Conservation (phyloP, 768 basidiomycete species). For the Macrolepiota albuminosa region DNA sequence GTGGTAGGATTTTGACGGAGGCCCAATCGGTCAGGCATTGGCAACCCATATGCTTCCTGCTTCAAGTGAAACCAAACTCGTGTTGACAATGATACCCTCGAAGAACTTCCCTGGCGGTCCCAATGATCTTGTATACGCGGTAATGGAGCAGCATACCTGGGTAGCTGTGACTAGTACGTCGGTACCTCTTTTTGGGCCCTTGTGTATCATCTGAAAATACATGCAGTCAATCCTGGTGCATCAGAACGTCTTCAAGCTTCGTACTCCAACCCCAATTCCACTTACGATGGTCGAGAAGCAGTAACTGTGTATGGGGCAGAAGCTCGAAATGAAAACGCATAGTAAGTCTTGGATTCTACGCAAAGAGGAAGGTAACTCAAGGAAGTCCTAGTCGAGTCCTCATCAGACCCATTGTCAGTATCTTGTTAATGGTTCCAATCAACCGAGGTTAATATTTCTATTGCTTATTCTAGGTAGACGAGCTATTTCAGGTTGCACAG, state of each 20-base stretch:
- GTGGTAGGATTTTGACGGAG: conserved; percentile 53
- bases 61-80: conserved; percentile 27
- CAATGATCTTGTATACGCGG: conserved; percentile 32
- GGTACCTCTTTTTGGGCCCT: background rate
- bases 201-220: background rate
- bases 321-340: conserved; percentile 60
- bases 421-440: too few relatives aligned
- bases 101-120: conserved; percentile 37
- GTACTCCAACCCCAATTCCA: conserved; percentile 30
- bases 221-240: conserved; percentile 36
- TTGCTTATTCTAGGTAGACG: background rate
- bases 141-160: conserved; percentile 50
- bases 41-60: conserved; percentile 25
- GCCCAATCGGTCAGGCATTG: conserved; percentile 40
- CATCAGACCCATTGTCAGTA: conserved; percentile 27
- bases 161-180: conserved; percentile 43
- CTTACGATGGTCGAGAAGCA: conserved; percentile 44
- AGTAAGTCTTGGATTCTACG: conserved; percentile 32
- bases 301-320: conserved; percentile 44
- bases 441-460: background rate
- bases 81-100: conserved; percentile 36
- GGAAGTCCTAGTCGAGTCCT: conserved; percentile 21
- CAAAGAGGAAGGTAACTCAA: background rate
- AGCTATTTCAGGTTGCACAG: conserved; percentile 13
- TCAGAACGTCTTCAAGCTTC: conserved; percentile 31